Percentiles rank a stretch among this genome's conserved stretches.
phyloP scores from a whole-genome alignment of 495 filamentous ascomycete genomes.

The Friedmanniomyces endolithicus region DNA sequence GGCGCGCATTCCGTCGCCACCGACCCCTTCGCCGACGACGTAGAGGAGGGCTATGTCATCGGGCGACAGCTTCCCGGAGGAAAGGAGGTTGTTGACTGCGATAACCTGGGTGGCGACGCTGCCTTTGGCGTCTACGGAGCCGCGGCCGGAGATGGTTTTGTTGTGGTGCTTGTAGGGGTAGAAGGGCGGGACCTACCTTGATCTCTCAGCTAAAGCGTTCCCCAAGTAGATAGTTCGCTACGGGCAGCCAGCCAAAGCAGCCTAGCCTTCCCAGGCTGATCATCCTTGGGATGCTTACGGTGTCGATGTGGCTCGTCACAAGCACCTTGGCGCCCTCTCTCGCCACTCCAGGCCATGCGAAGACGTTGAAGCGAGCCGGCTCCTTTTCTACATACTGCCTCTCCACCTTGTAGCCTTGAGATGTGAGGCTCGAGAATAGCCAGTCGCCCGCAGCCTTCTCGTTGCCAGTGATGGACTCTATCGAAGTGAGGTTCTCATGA shows the following conservation, averaged over 20 bases:
- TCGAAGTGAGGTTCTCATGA: slow-evolving; percentile 63
- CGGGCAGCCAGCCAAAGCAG: no score
- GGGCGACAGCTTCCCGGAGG: slow-evolving; percentile 24
- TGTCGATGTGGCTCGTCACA: slow-evolving; percentile 62
- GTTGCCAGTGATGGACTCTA: slow-evolving; percentile 60
- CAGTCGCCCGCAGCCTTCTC: slow-evolving; percentile 59
- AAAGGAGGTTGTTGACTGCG: slow-evolving; percentile 50
- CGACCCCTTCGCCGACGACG: slow-evolving; percentile 77
- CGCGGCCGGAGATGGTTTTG: slow-evolving; percentile 55
- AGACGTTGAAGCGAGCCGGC: slow-evolving; percentile 51
- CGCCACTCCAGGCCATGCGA: slow-evolving; percentile 53
- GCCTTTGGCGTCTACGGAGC: slow-evolving; percentile 81
- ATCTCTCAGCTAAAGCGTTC: background rate
- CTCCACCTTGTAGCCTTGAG: slow-evolving; percentile 48
- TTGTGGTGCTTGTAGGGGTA: slow-evolving; percentile 47
- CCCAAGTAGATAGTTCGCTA: no score
- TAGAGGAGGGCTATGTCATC: slow-evolving; percentile 59
- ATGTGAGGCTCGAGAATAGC: slow-evolving; percentile 52
- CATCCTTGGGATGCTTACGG: no score
- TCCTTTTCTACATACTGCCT: slow-evolving; percentile 40
- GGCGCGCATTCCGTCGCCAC: slow-evolving; percentile 71
- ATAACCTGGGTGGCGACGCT: slow-evolving; percentile 68
- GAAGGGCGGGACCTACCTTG: slow-evolving; percentile 46
- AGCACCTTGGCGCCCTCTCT: slow-evolving; percentile 50
- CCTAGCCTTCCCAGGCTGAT: no score